Base-by-base conservation (phyloP, 345 rosid genomes). In the Fremontodendron californicum region DNA sequence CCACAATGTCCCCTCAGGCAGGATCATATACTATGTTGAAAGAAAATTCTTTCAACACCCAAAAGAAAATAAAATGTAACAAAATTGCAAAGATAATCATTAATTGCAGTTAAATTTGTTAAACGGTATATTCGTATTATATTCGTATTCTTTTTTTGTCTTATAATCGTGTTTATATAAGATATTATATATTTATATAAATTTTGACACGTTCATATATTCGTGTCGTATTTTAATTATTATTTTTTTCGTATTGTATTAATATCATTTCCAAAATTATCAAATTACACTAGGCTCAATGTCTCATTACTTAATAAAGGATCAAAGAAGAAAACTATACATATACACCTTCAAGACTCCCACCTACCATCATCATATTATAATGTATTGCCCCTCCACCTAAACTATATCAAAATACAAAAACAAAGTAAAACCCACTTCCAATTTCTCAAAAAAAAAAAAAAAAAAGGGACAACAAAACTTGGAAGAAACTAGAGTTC, bases 291-390 rank as follows among this genome's bases (percentile, higher is more conserved):
- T 51, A 73, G 60, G 60, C 80, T 63, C 72, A 61, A 55, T 79
- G 81, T 71, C 76, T 72, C 81, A 62, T 76, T 72, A 71, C 78
- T 82, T 79, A 57, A 80, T 74, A 31, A 73, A 80, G 78, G 83
- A 62, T 73, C 43, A 29, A 23, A 74, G 19, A 66, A 55, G 68
- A 73, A 78, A 68, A 72, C 73, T 87, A 84, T 84, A 83, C 90
- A 87, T 86, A 85, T 84, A 78, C 82, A 85, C 77, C 90, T 83
- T 88, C 84, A 60, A 60, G 68, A 73, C 79, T 66, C 80, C 87
- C 84, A 76, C 79, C 84, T 65, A 74, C 67, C 86, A 55, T 74
- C 77, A 78, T 57, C 13, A 21, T n/a, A 67, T 82, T 81, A 61
- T 85, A 79, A 18, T 68, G 76, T 83, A 77, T 83, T n/a, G 88